Conservation (phyloP, 257 asterid genomes). For the Solanum raphanifolium region DNA sequence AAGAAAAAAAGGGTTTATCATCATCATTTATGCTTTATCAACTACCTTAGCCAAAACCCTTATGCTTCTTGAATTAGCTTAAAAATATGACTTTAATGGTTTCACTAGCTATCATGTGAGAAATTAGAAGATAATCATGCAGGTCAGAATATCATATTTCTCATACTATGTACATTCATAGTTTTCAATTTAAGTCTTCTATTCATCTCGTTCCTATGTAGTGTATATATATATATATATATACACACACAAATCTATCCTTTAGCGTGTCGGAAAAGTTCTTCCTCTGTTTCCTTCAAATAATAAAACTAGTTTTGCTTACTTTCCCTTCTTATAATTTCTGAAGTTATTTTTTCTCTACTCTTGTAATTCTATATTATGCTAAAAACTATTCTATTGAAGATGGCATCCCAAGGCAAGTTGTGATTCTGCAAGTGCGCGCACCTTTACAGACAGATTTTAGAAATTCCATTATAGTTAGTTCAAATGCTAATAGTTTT, state of each 20-base stretch:
- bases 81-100: background rate
- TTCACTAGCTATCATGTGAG: background rate
- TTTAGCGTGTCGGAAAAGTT: no score
- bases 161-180: background rate
- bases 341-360: background rate
- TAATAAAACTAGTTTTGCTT: background rate
- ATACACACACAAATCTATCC: no score
- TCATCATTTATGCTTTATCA: background rate
- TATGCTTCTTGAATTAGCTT: background rate
- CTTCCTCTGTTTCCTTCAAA: background rate
- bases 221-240: no score
- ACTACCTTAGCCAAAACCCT: background rate
- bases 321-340: background rate
- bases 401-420: background rate
- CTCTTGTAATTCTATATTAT: background rate
- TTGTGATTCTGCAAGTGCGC: background rate
- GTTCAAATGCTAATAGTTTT: background rate
- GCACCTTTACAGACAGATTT: background rate
- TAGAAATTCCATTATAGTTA: background rate
- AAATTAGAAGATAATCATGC: background rate
- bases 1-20: background rate
- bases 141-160: background rate
- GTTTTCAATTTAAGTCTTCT: no score
- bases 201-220: no score
- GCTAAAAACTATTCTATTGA: background rate